Base-by-base conservation (phyloP, 2,329 filamentous ascomycete species). In the Lasiodiplodia theobromae region DNA sequence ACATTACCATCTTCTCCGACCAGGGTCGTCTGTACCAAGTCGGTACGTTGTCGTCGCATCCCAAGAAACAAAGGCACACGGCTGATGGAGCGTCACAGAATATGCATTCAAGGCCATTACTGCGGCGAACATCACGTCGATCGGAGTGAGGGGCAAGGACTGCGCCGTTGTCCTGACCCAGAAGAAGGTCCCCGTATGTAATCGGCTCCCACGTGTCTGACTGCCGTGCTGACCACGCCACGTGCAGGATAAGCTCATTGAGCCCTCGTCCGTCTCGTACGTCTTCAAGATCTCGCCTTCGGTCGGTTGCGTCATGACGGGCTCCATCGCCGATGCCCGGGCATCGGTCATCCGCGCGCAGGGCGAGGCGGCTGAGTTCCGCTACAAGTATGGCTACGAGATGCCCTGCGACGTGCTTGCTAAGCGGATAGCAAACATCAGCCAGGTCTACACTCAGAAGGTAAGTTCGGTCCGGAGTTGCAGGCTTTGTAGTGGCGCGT, bases 61-160 rank as follows among this genome's bases (percentile, higher is more conserved):
- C 16, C 11, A 40, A 8, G 38, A 37, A 38, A 12, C 25, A 31
- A 40, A 11, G 51, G 18, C 53, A 38, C 64, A 51, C 12, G 44
- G 57, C 66, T 68, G 56, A 68, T 49, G 7, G 31, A 16, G 44
- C 49, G 38, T 57, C 23, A n/a, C 58, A 68, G 96, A 99, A 88
- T 99, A 99, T 95, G 96, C 96, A 76, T 99, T 99, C 90, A 99
- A 99, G 86, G 96, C 96, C 69, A 99, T 99, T 84, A 99, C 96
- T 75, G 95, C 96, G 71, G 96, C 96, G 75, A 98, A 98, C 83
- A 98, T 99, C 85, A 99, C 97, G 87, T 96, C 96, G 71, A 89
- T 99, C 81, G 96, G 96, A 75, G 89, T 99, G 74, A 89, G 94
- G 79, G 96, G 96, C 82, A 99, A 99, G 87, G 89, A 96, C 84